A percentile compares a stretch with the other conserved stretches of the same genome.
phyloP scores from a whole-genome alignment of 2,329 filamentous ascomycete genomes.

The Xylaria polymorpha region DNA sequence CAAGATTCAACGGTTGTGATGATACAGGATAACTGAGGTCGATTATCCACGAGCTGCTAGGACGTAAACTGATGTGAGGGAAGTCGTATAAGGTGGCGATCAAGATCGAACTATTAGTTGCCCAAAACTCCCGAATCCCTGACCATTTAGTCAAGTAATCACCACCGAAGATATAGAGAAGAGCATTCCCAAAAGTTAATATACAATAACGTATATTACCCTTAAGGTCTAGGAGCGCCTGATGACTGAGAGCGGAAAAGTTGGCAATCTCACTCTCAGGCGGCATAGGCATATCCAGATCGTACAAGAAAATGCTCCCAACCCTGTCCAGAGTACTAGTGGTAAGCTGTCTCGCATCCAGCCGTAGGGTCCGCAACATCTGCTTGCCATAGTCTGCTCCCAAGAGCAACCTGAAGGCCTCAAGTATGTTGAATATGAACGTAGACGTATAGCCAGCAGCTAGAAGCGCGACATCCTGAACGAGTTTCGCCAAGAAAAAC shows the following conservation, averaged over 20 bases:
- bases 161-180: constrained; percentile 60
- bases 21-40: constrained; percentile 61
- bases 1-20: constrained; percentile 60
- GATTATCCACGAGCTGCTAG: constrained; percentile 68
- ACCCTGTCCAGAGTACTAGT: constrained; percentile 55
- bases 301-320: constrained; percentile 61
- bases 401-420: constrained; percentile 53
- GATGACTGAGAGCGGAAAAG: constrained; percentile 81
- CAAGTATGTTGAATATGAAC: constrained; percentile 54
- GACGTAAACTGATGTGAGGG: constrained; percentile 56
- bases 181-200: constrained; percentile 52
- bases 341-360: constrained; percentile 44
- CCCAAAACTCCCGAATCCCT: constrained; percentile 41
- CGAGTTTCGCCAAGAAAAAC: constrained; percentile 78
- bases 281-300: constrained; percentile 64
- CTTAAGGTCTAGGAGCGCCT: constrained; percentile 72
- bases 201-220: constrained; percentile 59
- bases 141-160: constrained; percentile 53
- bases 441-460: constrained; percentile 67
- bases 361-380: constrained; percentile 40
- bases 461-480: constrained; percentile 80
- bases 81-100: constrained; percentile 49
- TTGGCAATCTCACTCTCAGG: constrained; percentile 74
- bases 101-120: constrained; percentile 37
- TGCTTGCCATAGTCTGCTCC: constrained; percentile 48